A percentile compares a stretch with the other conserved stretches of the same genome.
Conservation (phyloP, 2,329 filamentous ascomycete genomes). For the Sarocladium oryzae region DNA sequence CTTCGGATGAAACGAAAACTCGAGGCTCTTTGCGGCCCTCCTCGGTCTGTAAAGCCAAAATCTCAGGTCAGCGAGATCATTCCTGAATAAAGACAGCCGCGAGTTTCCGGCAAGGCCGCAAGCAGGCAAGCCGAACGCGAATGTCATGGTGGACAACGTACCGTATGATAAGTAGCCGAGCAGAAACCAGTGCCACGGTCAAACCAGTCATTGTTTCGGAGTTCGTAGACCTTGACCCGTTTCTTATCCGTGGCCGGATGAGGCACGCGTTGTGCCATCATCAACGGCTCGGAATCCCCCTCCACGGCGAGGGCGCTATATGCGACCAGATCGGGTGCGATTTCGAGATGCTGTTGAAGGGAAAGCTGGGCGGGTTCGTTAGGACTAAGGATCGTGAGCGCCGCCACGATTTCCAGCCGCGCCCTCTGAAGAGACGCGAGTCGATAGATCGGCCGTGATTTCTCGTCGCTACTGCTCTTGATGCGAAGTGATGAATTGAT, state of each 20-base stretch:
- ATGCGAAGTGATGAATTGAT: not conserved
- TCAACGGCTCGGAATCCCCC: conserved; percentile 54
- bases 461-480: not conserved
- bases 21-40: conserved; percentile 70
- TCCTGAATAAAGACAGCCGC: no score
- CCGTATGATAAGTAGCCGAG: conserved; percentile 66
- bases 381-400: conserved; percentile 48
- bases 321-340: conserved; percentile 45
- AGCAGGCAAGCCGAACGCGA: conserved; percentile 12
- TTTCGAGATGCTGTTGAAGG: conserved; percentile 53
- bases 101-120: no score
- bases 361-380: conserved; percentile 48
- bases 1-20: conserved; percentile 89
- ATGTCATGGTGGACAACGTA: conserved; percentile 38
- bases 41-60: conserved; percentile 36
- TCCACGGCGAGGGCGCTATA: conserved; percentile 41
- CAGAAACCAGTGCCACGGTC: conserved; percentile 96
- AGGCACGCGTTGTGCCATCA: conserved; percentile 67
- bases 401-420: conserved; percentile 41
- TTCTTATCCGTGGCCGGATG: conserved; percentile 60
- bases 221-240: conserved; percentile 97
- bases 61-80: conserved; percentile 16
- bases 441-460: not conserved
- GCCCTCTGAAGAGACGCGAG: conserved; percentile 2
- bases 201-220: conserved; percentile 98